Base-by-base conservation (phyloP, 2,329 filamentous ascomycete species). In the Calonectria hawksworthii region DNA sequence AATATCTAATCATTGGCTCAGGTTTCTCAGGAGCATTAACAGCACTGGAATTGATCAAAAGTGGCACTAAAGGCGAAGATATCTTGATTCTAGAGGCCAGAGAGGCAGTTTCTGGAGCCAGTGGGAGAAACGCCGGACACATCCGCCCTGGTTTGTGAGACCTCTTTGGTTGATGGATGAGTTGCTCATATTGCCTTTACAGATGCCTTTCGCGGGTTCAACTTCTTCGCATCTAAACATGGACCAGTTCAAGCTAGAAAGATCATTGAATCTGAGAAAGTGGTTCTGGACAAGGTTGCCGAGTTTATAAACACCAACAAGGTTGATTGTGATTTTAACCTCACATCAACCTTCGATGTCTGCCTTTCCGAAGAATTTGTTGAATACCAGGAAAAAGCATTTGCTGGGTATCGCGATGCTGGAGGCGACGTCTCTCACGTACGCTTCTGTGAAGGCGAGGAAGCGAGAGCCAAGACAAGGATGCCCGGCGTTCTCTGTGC, bases 321-420 rank as follows among this genome's bases (percentile, higher is more conserved):
- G 3, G 84, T 89, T 0, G 80, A 81, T 10, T 89, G 87, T 72
- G 88, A 89, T 72, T 89, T 89, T 79, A 82, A 88, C 66, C 80
- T 85, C 2, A 86, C 86, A 1, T 86, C 85, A 0, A 89, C 88
- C 0, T 87, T 88, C 52, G 88, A 89, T 71, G 86, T 88, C 11
- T 89, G 88, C 76, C 82, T 89, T 80, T 88, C 87, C 0, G 80
- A 81, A 0, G 87, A 87, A 44, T 89, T 89, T 73, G 87, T 87
- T 11, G 81, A 82, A 26, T 78, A 84, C 38, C 23, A 70, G 86
- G 84, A 23, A 80, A 85, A n/a, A 85, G 87, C 59, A 16, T 86
- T 70, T 13, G 32, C 32, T 7, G 50, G 32, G 4, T 74, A 64
- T 44, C 38, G 52, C 3, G 66, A 36, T 16, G 61, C 61, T 10